Conservation (phyloP, 768 basidiomycete genomes). For the Mycena albidolilacea region DNA sequence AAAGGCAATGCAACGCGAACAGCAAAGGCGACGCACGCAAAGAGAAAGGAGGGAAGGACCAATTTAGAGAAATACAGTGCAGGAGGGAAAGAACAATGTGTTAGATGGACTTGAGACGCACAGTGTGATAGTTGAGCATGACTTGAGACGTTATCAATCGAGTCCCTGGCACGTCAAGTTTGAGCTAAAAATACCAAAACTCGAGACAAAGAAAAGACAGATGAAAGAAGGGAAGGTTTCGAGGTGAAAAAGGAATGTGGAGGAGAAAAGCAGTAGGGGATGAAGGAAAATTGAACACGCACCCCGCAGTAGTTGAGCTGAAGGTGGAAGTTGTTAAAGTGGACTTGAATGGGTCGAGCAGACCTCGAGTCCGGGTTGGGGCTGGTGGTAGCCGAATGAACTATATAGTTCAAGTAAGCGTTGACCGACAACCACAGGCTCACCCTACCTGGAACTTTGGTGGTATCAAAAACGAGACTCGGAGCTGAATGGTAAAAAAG, state of each 20-base stretch:
- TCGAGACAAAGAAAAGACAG: slow-evolving; percentile 1
- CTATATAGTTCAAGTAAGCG: neutral
- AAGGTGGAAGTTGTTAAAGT: too few species aligned
- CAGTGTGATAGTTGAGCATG: neutral
- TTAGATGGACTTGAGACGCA: neutral
- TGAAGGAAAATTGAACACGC: too few species aligned
- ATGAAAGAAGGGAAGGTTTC: neutral
- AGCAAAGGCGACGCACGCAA: too few species aligned
- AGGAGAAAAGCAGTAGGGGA: too few species aligned
- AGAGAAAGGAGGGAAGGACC: too few species aligned
- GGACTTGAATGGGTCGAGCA: neutral
- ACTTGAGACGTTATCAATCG: too few species aligned
- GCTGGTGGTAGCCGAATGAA: neutral
- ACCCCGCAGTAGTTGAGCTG: too few species aligned
- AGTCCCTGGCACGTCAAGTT: neutral
- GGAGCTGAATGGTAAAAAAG: neutral
- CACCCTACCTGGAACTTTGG: neutral
- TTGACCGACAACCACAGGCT: neutral
- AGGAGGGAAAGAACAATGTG: neutral
- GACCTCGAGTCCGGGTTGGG: neutral
- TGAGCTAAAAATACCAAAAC: neutral
- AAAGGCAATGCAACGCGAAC: too few species aligned
- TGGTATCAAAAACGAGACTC: neutral
- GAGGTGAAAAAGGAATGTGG: too few species aligned
- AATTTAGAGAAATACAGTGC: neutral